phyloP scores from a whole-genome alignment of 2,329 filamentous ascomycete species.

The Parastagonospora avenae region DNA sequence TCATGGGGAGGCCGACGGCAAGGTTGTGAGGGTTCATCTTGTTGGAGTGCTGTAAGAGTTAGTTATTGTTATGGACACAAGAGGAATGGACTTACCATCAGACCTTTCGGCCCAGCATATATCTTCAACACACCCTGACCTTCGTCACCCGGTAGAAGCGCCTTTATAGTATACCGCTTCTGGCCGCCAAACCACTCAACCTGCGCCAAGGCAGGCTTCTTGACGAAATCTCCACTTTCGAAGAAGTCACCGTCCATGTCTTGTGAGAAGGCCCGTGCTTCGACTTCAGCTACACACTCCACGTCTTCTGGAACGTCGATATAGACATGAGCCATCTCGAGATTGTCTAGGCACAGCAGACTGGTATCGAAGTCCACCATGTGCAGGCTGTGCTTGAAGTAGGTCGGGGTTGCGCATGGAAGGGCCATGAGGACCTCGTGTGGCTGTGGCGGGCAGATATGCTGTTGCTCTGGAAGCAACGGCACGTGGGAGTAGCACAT shows the following conservation, averaged over 20 bases:
- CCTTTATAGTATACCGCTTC: slow-evolving; percentile 94
- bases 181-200: slow-evolving; percentile 86
- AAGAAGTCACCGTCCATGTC: slow-evolving; percentile 92
- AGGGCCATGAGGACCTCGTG: slow-evolving; percentile 85
- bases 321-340: slow-evolving; percentile 91
- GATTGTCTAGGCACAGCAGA: slow-evolving; percentile 79
- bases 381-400: slow-evolving; percentile 80
- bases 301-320: slow-evolving; percentile 87
- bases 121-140: slow-evolving; percentile 86
- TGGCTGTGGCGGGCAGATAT: slow-evolving; percentile 86
- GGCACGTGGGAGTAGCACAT: slow-evolving; percentile 96
- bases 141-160: slow-evolving; percentile 87
- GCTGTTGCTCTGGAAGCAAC: slow-evolving; percentile 84
- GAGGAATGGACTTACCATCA: slow-evolving; percentile 66
- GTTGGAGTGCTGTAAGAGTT: slow-evolving; percentile 70
- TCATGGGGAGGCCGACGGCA: slow-evolving; percentile 85
- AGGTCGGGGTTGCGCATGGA: slow-evolving; percentile 83
- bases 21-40: slow-evolving; percentile 94
- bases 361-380: slow-evolving; percentile 92
- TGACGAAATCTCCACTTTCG: slow-evolving; percentile 85
- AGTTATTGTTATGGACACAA: slow-evolving; percentile 7
- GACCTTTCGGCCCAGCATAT: slow-evolving; percentile 89
- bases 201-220: slow-evolving; percentile 86
- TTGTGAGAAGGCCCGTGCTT: slow-evolving; percentile 77
- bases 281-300: slow-evolving; percentile 90